Conservation (phyloP, 352 stramenopile species). For the Pythium coloratum region DNA sequence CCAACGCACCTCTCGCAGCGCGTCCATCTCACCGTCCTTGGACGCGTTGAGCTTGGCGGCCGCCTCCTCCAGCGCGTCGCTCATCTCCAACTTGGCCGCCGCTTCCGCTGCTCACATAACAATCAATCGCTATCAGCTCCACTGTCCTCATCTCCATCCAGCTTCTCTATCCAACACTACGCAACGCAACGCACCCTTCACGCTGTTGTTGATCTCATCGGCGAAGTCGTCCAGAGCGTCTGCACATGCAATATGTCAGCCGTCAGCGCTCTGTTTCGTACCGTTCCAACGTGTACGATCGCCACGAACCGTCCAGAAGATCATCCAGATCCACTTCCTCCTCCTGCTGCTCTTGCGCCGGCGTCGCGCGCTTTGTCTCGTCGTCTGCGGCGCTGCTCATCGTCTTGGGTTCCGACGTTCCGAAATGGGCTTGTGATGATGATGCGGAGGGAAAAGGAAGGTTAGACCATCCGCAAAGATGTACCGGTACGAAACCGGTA, state of each 20-base stretch:
- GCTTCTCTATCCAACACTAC: background rate
- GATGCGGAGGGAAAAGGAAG: constrained; percentile 1
- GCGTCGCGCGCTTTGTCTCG: constrained; percentile 29
- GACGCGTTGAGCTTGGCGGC: constrained; percentile 45
- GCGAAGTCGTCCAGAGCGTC: constrained; percentile 86
- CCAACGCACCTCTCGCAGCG: constrained; percentile 57
- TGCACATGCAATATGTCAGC: constrained; percentile 20
- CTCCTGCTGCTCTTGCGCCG: constrained; percentile 19
- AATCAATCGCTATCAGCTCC: background rate
- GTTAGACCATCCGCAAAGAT: background rate
- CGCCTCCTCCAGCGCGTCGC: constrained; percentile 46
- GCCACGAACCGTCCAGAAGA: constrained; percentile 61
- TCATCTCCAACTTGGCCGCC: constrained; percentile 35
- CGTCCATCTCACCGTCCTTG: constrained; percentile 55
- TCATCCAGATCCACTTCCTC: constrained; percentile 80
- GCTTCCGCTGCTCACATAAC: constrained; percentile 4
- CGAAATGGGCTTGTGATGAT: background rate
- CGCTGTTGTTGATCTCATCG: constrained; percentile 54
- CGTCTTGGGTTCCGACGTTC: background rate
- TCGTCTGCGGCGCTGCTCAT: constrained; percentile 24
- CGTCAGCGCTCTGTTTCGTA: constrained; percentile 2
- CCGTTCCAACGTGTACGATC: background rate
- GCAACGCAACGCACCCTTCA: constrained; percentile 6
- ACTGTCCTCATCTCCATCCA: background rate
- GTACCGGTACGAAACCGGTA: constrained; percentile 28